Evolutionary conservation across 768 basidiomycete species (phyloP), one percentile per base, ranked within the genome.

Genomic region (Suillus variegatus): DNA sequence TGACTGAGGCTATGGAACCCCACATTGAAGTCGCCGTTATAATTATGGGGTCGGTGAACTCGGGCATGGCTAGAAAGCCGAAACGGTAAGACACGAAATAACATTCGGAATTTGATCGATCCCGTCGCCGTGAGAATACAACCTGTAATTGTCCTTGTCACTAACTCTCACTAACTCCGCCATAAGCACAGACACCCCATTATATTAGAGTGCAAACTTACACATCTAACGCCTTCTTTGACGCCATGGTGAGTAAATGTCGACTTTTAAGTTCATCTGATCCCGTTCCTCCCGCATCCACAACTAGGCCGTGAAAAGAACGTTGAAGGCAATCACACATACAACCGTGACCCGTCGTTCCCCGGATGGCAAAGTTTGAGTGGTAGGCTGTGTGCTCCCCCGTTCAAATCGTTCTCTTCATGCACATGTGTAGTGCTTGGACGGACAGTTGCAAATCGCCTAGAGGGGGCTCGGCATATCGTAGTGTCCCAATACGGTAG

Each of bases 181-280:
- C 79, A 52, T 81, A 81, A 20, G 65, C 0, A 80, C 81, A 0
- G 78, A 81, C 41, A 81, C 75, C 78, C 54, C 7, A 52, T 56
- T 20, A 25, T 14, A 46, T 51, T 32, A 57, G 43, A 9, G 35
- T 32, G 32, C 32, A 32, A 32, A 32, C 32, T 43, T 38, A 9
- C 8, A 55, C 46, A 25, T 13, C 1, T 28, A 32, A 69, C 83
- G 1, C 81, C 78, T 32, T 73, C 69, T 41, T 80, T 83, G 4
- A 82, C 81, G 8, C 81, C 80, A 7, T 78, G 88, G 88, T 12
- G 85, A 75, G 64, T 89, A 89, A 14, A 90, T 80, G 71, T 90
- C 88, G n/a, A 89, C 76, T 57, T 89, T 88, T 41, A 90, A 73
- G 67, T 87, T 89, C 88, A 74, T 90, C 88, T 51, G 83, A 84